Evolutionary conservation across 2,329 filamentous ascomycete genomes (phyloP).

Genomic region (Metarhizium rileyi): DNA sequence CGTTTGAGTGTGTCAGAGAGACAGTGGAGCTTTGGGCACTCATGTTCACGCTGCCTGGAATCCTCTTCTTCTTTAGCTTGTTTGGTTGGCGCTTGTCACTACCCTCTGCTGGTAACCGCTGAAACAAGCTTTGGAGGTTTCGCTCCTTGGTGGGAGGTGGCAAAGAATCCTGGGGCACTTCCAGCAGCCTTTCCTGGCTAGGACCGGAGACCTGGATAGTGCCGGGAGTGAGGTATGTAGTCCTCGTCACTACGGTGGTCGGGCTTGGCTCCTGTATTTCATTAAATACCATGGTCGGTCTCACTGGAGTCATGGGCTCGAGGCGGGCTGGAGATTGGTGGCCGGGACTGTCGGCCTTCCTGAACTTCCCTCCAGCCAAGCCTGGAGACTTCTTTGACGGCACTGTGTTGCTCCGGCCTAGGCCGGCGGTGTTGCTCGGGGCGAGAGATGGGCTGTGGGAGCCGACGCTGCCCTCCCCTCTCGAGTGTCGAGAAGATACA

Average conservation of each 20-base stretch:
- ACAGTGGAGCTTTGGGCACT: slow-evolving; percentile 87
- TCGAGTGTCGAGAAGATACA: slow-evolving; percentile 79
- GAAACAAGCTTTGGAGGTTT: slow-evolving; percentile 59
- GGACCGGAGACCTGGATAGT: slow-evolving; percentile 26
- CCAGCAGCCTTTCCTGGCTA: slow-evolving; percentile 40
- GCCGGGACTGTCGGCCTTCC: slow-evolving; percentile 25
- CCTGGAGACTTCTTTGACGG: slow-evolving; percentile 82
- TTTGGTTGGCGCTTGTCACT: slow-evolving; percentile 68
- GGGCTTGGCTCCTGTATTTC: slow-evolving; percentile 13
- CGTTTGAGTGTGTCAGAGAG: slow-evolving; percentile 48
- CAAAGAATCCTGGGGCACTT: slow-evolving; percentile 28
- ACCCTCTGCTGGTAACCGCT: slow-evolving; percentile 52
- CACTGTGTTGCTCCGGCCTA: slow-evolving; percentile 74
- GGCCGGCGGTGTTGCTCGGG: slow-evolving; percentile 44
- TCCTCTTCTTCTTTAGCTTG: slow-evolving; percentile 80
- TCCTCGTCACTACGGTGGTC: slow-evolving; percentile 17
- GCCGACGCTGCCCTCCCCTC: slow-evolving; percentile 61
- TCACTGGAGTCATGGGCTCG: slow-evolving; percentile 28
- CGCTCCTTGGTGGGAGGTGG: slow-evolving; percentile 58
- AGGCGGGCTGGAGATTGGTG: slow-evolving; percentile 23
- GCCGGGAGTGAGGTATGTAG: slow-evolving; percentile 17
- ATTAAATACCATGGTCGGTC: slow-evolving; percentile 14
- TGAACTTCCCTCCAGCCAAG: slow-evolving; percentile 57
- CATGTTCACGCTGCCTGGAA: slow-evolving; percentile 65
- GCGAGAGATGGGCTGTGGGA: slow-evolving; percentile 53